Evolutionary conservation across 225 moss, liverwort and hornwort species (phyloP), one percentile per base, ranked within the genome.

Genomic region (Antitrichia curtipendula): DNA sequence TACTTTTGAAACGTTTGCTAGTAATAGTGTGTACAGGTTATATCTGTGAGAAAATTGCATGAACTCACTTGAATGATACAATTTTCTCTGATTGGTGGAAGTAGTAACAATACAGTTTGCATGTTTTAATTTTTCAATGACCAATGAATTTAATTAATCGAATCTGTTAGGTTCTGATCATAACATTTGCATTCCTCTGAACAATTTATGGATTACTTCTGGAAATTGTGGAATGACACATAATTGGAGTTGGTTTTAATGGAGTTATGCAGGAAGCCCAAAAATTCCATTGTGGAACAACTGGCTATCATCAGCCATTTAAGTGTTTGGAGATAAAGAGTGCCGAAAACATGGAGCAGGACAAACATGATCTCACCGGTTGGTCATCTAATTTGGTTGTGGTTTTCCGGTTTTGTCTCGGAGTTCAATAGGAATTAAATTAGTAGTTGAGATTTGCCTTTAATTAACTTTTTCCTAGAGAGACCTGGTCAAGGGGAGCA

Each of bases 271-370:
- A 93, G 93, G 90, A 93, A 64, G 93, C 86, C 32, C 82, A 91
- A 41, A 93, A 91, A 86, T 91, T 92, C 15, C 89, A 91, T 56
- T 93, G 93, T 86, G 89, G 86, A 54, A 57, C 74, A 80, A 92
- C 78, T 82, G 93, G 93, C 75, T 91, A 91, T 87, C 93, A 92
- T 92, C 93, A 93, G 82, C 23, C 91, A 53, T 89, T 86, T 36
- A 93, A 92, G 85, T 93, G 93, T 86, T 85, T 89, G 88, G 93
- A 93, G 82, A 82, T 49, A 20, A 93, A 90, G 81, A 85, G 66
- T 81, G 73, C 10, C 62, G 86, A 89, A 45, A 82, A 89, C 86
- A 73, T 64, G 74, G 91, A 84, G 29, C 84, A 91, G 86, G 89
- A 87, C 50, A 88, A 91, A 74, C 77, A 78, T 82, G 90, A 88